Evolutionary conservation across 768 basidiomycete species (phyloP).

Genomic region (Suillus decipiens): DNA sequence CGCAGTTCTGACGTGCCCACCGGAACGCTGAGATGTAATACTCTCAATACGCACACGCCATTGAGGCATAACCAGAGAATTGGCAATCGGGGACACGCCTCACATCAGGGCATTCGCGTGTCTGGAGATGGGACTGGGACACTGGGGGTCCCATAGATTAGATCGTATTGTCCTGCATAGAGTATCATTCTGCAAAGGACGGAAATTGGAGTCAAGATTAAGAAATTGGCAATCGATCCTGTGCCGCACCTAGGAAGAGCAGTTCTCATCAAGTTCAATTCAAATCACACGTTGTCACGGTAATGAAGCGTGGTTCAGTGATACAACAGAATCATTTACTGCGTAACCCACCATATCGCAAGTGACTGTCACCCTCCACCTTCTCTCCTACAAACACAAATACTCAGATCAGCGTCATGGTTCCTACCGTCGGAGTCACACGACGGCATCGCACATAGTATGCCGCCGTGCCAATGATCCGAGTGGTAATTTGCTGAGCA

Average conservation of each 20-base stretch:
- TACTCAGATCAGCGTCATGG: not conserved
- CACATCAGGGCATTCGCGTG: too few relatives aligned
- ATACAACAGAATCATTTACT: not conserved
- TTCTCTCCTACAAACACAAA: not conserved
- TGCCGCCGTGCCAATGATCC: not conserved
- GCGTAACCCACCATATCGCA: not conserved
- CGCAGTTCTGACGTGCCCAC: not conserved
- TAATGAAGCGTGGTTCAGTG: not conserved
- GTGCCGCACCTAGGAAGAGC: not conserved
- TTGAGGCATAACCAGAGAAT: not conserved
- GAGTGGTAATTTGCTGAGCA: not conserved
- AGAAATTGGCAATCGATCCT: not conserved
- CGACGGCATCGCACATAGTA: not conserved
- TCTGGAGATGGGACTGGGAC: too few relatives aligned
- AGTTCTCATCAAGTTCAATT: not conserved
- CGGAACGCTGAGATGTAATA: not conserved
- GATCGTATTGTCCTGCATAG: too few relatives aligned
- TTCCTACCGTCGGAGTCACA: not conserved
- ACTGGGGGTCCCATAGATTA: too few relatives aligned
- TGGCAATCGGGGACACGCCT: too few relatives aligned
- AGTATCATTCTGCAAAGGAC: too few relatives aligned
- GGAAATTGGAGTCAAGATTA: too few relatives aligned
- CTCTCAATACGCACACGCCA: not conserved
- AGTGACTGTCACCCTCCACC: too few relatives aligned
- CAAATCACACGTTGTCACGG: not conserved